Evolutionary conservation across 2,329 filamentous ascomycete species (phyloP), one percentile per base, ranked within the genome.

Genomic region (Zymoseptoria passerinii): DNA sequence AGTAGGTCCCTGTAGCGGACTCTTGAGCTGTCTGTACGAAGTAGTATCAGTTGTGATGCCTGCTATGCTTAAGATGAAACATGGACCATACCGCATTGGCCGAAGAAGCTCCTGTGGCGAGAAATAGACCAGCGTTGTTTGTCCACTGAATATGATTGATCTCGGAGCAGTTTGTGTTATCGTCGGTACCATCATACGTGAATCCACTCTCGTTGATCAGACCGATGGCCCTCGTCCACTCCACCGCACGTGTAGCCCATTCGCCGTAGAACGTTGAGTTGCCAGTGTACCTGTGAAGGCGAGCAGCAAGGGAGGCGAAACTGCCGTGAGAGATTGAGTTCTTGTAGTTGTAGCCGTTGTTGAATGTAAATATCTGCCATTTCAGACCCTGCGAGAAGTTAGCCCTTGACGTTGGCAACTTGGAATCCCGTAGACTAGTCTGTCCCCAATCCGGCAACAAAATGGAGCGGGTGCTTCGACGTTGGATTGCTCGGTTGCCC

Each of bases 261-360:
- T 87, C 80, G 13, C 76, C 62, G 66, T 89, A 89, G 13, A 44
- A 44, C 0, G 82, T 86, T 53, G 61, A 28, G 62, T 75, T 75
- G 28, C 71, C 72, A 4, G 73, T 75, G 61, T 68, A 75, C 27
- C 65, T 60, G 5, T 66, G 67, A 7, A 75, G 66, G 18, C 72
- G 69, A 0, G 90, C 88, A 3, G 87, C 85, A 10, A 95, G 79
- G 67, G 92, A 87, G 73, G 95, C 92, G 70, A 94, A 84, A n/a
- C 85, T 86, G 49, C 88, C 89, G 71, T 94, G 94, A 61, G 85
- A 86, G 65, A 92, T 83, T 16, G 85, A 81, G 75, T 92, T 92
- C 74, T 92, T 94, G 81, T 95, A 94, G 68, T 84, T 80, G 71
- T 91, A 86, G 13, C 90, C 90, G 61, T 84, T 84, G 70, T 95